Percentiles rank a stretch among this genome's conserved stretches.
phyloP scores from a whole-genome alignment of 352 stramenopile genomes.

The Globisporangium acanthophoron region DNA sequence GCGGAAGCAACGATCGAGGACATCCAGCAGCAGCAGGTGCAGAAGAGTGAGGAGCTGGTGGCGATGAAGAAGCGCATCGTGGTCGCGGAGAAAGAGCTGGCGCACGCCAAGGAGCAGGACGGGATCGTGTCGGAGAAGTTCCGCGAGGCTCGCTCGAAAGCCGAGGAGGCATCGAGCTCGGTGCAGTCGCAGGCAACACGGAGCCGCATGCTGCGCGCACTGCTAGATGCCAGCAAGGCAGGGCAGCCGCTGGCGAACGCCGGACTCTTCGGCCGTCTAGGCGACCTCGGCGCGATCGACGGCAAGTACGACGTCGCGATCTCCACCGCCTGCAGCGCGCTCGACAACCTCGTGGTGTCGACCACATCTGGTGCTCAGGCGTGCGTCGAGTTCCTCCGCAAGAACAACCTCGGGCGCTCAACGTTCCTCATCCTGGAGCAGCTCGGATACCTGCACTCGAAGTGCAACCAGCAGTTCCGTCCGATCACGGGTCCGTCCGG shows the following conservation, averaged over 20 bases:
- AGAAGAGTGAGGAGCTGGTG: constrained; percentile 46
- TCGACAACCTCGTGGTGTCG: constrained; percentile 98
- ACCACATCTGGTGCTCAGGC: constrained; percentile 93
- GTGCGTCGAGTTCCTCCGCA: constrained; percentile 94
- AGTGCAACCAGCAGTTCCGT: constrained; percentile 64
- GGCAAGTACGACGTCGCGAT: constrained; percentile 97
- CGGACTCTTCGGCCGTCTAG: constrained; percentile 94
- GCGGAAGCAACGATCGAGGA: constrained; percentile 52
- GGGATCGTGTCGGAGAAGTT: constrained; percentile 48
- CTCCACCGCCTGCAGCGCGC: constrained; percentile 93
- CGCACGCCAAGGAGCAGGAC: constrained; percentile 51
- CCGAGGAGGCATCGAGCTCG: constrained; percentile 65
- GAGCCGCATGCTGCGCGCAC: constrained; percentile 79
- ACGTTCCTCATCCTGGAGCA: constrained; percentile 99
- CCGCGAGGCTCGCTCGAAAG: constrained; percentile 62
- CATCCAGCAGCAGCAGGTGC: constrained; percentile 50
- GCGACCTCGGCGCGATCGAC: constrained; percentile 95
- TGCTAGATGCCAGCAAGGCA: constrained; percentile 89
- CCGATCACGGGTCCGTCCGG: constrained; percentile 39
- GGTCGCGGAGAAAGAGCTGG: constrained; percentile 77
- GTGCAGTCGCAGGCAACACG: constrained; percentile 65
- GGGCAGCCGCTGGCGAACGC: constrained; percentile 89
- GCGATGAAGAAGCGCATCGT: constrained; percentile 72
- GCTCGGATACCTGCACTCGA: constrained; percentile 77
- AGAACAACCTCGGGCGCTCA: constrained; percentile 93